Percentiles rank a stretch among this genome's conserved stretches.
phyloP scores from a whole-genome alignment of 139 green algal species.

The Picochlorum costavermella region DNA sequence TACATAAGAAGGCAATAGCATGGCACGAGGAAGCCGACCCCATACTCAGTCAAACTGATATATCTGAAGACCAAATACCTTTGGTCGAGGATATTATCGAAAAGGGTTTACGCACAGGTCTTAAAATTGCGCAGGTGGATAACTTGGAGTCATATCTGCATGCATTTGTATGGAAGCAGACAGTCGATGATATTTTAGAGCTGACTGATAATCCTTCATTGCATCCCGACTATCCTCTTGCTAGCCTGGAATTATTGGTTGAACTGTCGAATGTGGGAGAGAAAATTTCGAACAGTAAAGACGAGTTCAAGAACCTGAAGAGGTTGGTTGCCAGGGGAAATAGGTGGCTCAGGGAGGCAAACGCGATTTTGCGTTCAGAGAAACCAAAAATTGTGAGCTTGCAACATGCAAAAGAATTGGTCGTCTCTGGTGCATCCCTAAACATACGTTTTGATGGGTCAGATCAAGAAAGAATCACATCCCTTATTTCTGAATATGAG shows the following conservation, averaged over 20 bases:
- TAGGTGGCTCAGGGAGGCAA: conserved; percentile 17
- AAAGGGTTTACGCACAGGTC: conserved; percentile 8
- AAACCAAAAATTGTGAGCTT: conserved; percentile 4
- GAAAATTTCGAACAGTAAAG: conserved; percentile 24
- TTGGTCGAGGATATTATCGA: conserved; percentile 22
- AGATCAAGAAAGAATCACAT: background rate
- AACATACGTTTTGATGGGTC: background rate
- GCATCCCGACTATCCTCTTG: too few relatives aligned
- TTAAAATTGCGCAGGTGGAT: conserved; percentile 30
- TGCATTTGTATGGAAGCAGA: conserved; percentile 9
- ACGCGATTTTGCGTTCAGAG: conserved; percentile 3
- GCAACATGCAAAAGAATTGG: background rate
- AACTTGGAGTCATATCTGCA: conserved; percentile 28
- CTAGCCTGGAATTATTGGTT: background rate
- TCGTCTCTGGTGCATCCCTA: background rate
- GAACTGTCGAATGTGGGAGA: conserved; percentile 26
- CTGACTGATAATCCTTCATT: background rate
- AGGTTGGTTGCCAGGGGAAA: conserved; percentile 8
- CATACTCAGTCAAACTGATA: conserved; percentile 20
- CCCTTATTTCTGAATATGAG: too few relatives aligned
- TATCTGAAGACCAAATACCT: conserved; percentile 24
- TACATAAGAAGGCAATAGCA: conserved; percentile 5
- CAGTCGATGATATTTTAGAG: conserved; percentile 7
- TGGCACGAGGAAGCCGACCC: conserved; percentile 25
- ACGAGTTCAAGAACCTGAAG: conserved; percentile 11